Percentiles rank a stretch among this genome's conserved stretches.
phyloP scores from a whole-genome alignment of 2,329 filamentous ascomycete genomes.

The Alternaria brassicicola region DNA sequence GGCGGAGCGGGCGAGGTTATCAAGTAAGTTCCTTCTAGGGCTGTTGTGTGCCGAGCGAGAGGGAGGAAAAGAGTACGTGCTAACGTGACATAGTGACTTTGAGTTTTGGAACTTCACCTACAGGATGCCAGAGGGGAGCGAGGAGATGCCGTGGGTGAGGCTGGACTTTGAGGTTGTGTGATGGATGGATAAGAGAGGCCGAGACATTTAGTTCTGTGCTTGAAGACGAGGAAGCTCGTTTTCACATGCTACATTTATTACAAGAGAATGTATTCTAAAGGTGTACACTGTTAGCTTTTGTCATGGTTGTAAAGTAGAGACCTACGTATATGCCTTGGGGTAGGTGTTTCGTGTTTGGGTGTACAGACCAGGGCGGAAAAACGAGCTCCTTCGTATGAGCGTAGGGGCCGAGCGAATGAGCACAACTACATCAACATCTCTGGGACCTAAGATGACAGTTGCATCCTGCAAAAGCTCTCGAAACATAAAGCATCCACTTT shows the following conservation, averaged over 20 bases:
- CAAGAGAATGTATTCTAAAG: no score
- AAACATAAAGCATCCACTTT: neutral
- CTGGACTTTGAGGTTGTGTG: constrained; percentile 29
- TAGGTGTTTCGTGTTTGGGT: no score
- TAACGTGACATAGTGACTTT: constrained; percentile 37
- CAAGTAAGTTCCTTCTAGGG: constrained; percentile 39
- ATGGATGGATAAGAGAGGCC: neutral
- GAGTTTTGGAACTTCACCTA: constrained; percentile 54
- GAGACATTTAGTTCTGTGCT: no score
- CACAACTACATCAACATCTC: neutral
- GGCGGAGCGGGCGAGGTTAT: constrained; percentile 47
- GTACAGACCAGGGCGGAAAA: no score
- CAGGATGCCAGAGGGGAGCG: constrained; percentile 41
- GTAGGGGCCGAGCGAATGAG: neutral
- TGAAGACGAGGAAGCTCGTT: no score
- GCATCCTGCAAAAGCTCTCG: neutral
- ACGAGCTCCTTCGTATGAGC: no score
- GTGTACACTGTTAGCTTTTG: no score
- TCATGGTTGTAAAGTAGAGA: no score
- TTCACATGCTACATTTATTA: no score
- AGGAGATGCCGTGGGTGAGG: constrained; percentile 32
- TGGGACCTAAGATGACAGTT: neutral
- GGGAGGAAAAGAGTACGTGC: neutral
- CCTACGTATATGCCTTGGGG: no score
- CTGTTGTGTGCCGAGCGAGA: neutral